Evolutionary conservation across 768 basidiomycete species (phyloP), one percentile per base, ranked within the genome.

Genomic region (Tulasnella sp.): DNA sequence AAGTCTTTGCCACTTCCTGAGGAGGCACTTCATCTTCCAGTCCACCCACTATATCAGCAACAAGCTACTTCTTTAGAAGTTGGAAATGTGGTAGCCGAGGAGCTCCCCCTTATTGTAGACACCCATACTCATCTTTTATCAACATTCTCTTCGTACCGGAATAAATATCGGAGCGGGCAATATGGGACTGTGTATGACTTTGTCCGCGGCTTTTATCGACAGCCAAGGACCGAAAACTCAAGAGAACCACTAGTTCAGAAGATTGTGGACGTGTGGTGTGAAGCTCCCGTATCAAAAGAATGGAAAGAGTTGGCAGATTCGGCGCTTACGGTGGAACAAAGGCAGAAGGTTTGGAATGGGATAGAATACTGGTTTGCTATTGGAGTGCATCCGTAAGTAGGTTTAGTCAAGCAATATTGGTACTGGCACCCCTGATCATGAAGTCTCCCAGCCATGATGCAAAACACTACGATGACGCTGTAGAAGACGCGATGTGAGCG

Each of bases 231-330:
- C 28, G 8, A 47, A n/a, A 53, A 53, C 29, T 24, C 44, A 45
- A n/a, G n/a, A n/a, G n/a, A n/a, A n/a, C 57, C 73, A 25, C 72
- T 72, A 32, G 76, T 88, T 3, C 67, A 75, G 46, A 72, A 78
- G 4, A 71, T 90, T 47, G 77, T 91, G 5, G 88, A 91, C 57
- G 88, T 91, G 2, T 91, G 84, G 81, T 91, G 88, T 57, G 88
- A 89, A 59, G 82, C 81, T 0, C 82, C 86, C 0, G 76, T 85
- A 12, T 67, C 67, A 54, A 66, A 56, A 29, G 54, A 48, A 1
- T 88, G 84, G 84, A 74, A 68, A 58, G 80, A 80, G 54, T 68
- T 84, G 37, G 86, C 86, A 1, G 81, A 86, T 63, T 76, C 79
- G 1, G 82, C 83, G 2, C 25, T 79, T 53, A 70, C 67, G 0